These are phyloP conservation scores for Xylaria castorea DNA, from an alignment of 495 filamentous ascomycete genomes.

Conservation along the genomic window DNA sequence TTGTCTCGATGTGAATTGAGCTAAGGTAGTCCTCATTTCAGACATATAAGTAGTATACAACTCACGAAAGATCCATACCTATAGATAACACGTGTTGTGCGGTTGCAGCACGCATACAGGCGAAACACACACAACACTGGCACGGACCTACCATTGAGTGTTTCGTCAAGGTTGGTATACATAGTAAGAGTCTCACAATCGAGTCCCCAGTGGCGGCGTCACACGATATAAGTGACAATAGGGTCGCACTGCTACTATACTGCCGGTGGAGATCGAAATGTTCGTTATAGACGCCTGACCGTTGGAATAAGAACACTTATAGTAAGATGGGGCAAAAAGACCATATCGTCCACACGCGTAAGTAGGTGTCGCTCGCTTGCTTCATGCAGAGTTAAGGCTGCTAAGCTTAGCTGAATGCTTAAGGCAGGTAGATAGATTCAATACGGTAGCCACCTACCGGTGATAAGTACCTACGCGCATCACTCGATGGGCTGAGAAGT, in stretches of 20 bases:
- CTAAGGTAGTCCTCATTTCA: background rate
- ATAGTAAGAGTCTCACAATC: slow-evolving; percentile 21
- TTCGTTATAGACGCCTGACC: slow-evolving; percentile 3
- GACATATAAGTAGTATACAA: background rate
- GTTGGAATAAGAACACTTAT: background rate
- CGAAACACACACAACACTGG: slow-evolving; percentile 17
- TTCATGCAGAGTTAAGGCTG: slow-evolving; percentile 12
- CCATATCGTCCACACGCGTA: slow-evolving; percentile 5
- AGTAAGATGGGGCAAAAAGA: background rate
- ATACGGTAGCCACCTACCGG: background rate
- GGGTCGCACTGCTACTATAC: slow-evolving; percentile 16
- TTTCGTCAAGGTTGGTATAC: slow-evolving; percentile 21
- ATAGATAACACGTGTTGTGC: slow-evolving; percentile 18
- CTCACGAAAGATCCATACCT: no score
- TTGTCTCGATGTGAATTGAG: slow-evolving; percentile 10
- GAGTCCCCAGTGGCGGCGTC: slow-evolving; percentile 17
- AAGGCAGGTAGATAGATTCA: slow-evolving; percentile 22
- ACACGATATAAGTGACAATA: slow-evolving; percentile 7
- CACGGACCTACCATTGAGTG: slow-evolving; percentile 22
- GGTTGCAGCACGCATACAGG: slow-evolving; percentile 16
- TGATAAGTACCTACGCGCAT: slow-evolving; percentile 3
- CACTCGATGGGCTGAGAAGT: slow-evolving; percentile 16
- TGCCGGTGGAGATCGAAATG: slow-evolving; percentile 13
- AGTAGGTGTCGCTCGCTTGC: slow-evolving; percentile 14
- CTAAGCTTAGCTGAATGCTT: slow-evolving; percentile 26